Conservation (phyloP, 1,139 yeast species). For the Saccharomyces hybrid region DNA sequence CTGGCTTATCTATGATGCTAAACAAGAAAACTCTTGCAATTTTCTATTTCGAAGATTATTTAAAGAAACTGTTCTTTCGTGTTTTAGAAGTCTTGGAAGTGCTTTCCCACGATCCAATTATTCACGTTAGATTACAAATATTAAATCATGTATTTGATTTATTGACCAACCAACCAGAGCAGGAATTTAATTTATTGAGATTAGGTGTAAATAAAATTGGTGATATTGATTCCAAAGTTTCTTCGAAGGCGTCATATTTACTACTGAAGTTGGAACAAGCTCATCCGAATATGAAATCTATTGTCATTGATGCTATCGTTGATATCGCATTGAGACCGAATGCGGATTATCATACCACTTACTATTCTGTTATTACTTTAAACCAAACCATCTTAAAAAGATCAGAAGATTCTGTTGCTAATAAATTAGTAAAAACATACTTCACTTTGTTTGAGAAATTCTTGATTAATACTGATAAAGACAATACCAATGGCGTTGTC, state of each 20-base stretch:
- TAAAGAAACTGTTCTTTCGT: slow-evolving; percentile 70
- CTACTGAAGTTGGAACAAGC: slow-evolving; percentile 76
- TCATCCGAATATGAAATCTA: slow-evolving; percentile 92
- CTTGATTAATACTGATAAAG: slow-evolving; percentile 59
- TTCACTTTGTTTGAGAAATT: slow-evolving; percentile 80
- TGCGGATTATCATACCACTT: slow-evolving; percentile 78
- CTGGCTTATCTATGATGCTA: slow-evolving; percentile 43
- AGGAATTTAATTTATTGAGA: slow-evolving; percentile 83
- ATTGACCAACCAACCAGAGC: slow-evolving; percentile 84
- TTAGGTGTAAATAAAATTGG: slow-evolving; percentile 92
- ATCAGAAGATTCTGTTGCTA: slow-evolving; percentile 71
- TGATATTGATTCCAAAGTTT: slow-evolving; percentile 83
- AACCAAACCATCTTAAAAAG: slow-evolving; percentile 87
- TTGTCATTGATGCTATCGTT: slow-evolving; percentile 69
- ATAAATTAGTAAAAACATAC: slow-evolving; percentile 73
- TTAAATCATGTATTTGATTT: slow-evolving; percentile 73
- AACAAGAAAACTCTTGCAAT: slow-evolving; percentile 54
- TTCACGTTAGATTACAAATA: slow-evolving; percentile 76
- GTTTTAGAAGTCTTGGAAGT: slow-evolving; percentile 53
- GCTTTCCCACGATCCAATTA: slow-evolving; percentile 84
- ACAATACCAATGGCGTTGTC: slow-evolving; percentile 26
- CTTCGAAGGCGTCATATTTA: slow-evolving; percentile 81
- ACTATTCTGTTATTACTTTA: slow-evolving; percentile 78
- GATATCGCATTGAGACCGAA: slow-evolving; percentile 73
- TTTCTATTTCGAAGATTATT: slow-evolving; percentile 82